These are phyloP conservation scores for sunflower (Helianthus annuus) DNA, from an alignment of 129 eudicot species.

Conservation along the genomic window DNA sequence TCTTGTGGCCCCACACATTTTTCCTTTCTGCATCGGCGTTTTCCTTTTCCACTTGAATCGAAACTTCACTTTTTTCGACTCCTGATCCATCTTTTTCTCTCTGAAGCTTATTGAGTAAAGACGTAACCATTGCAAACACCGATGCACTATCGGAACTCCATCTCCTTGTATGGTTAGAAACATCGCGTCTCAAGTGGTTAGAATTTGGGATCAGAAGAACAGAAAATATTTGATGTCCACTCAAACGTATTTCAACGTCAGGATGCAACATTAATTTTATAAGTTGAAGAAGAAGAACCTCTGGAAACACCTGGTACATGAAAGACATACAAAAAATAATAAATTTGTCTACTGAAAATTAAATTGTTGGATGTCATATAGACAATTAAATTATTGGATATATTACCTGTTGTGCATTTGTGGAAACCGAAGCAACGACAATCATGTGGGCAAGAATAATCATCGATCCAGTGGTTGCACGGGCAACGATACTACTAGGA, in stretches of 20 bases:
- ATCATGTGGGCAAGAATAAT: slow-evolving; percentile 90
- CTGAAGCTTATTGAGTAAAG: slow-evolving; percentile 83
- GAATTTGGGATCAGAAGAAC: slow-evolving; percentile 78
- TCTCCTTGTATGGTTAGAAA: slow-evolving; percentile 55
- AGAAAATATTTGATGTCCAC: slow-evolving; percentile 85
- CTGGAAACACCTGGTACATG: slow-evolving; percentile 74
- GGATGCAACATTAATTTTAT: slow-evolving; percentile 80
- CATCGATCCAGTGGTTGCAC: slow-evolving; percentile 79
- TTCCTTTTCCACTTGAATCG: slow-evolving; percentile 43
- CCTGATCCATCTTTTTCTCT: slow-evolving; percentile 60
- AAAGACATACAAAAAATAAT: background rate
- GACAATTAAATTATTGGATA: background rate
- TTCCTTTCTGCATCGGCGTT: slow-evolving; percentile 55
- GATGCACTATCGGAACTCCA: slow-evolving; percentile 69
- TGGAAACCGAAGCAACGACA: slow-evolving; percentile 61
- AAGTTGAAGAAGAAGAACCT: slow-evolving; percentile 81
- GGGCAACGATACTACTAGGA: slow-evolving; percentile 56
- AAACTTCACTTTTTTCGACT: slow-evolving; percentile 38
- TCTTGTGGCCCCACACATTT: slow-evolving; percentile 66
- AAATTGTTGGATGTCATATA: background rate
- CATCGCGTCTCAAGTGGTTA: slow-evolving; percentile 57
- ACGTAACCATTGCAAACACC: slow-evolving; percentile 65
- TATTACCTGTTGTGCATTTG: slow-evolving; percentile 68
- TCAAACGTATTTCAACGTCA: slow-evolving; percentile 79
- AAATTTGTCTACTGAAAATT: background rate